Conservation (phyloP, 352 stramenopile genomes). For the Pythium oligandrum region DNA sequence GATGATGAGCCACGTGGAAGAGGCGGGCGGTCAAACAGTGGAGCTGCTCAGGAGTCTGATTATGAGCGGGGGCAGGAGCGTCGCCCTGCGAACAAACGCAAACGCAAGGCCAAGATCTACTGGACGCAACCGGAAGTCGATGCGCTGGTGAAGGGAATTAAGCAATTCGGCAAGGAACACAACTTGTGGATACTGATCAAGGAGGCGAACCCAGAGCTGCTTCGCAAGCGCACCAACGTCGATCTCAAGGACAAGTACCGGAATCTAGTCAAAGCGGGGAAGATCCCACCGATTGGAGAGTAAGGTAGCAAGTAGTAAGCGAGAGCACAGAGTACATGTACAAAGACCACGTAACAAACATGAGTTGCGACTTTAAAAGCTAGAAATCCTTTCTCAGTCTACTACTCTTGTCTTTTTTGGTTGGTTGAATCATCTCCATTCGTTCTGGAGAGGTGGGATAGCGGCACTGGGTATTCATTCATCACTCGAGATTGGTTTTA, state of each 20-base stretch:
- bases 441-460: too few relatives aligned
- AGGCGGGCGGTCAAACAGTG: too few relatives aligned
- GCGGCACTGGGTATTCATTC: too few relatives aligned
- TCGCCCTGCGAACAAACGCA: background rate
- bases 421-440: too few relatives aligned
- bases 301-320: background rate
- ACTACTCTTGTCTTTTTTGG: too few relatives aligned
- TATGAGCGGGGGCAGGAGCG: too few relatives aligned
- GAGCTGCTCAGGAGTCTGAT: too few relatives aligned
- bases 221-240: slow-evolving; percentile 57
- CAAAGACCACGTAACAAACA: too few relatives aligned
- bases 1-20: background rate
- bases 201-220: slow-evolving; percentile 34
- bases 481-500: too few relatives aligned
- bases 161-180: slow-evolving; percentile 35
- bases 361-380: too few relatives aligned
- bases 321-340: background rate
- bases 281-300: slow-evolving; percentile 19
- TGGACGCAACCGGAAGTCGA: slow-evolving; percentile 55
- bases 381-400: too few relatives aligned
- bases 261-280: slow-evolving; percentile 52
- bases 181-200: slow-evolving; percentile 76
- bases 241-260: slow-evolving; percentile 85
- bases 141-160: slow-evolving; percentile 54
- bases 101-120: slow-evolving; percentile 20